phyloP scores from a whole-genome alignment of 2,329 filamentous ascomycete species.

The Aspergillus costaricaensis region DNA sequence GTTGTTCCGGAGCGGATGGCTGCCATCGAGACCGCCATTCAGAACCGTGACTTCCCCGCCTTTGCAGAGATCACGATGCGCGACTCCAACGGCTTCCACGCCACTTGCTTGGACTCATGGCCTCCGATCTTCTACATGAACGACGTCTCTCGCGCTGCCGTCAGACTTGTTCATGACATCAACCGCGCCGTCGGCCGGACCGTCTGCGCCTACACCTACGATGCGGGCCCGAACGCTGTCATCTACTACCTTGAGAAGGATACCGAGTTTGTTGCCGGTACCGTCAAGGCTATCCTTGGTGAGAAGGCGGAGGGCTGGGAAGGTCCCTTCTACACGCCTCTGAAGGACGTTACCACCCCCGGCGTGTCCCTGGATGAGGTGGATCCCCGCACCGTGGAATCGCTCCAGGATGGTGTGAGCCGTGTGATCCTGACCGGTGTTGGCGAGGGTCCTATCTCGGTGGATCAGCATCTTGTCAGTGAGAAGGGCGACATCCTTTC shows the following conservation, averaged over 20 bases:
- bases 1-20: slow-evolving; percentile 84
- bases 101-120: slow-evolving; percentile 89
- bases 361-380: slow-evolving; percentile 64
- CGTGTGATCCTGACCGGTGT: slow-evolving; percentile 89
- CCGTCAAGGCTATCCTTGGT: slow-evolving; percentile 76
- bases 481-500: slow-evolving; percentile 59
- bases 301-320: slow-evolving; percentile 53
- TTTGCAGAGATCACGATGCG: slow-evolving; percentile 94
- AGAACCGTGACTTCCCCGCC: slow-evolving; percentile 73
- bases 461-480: slow-evolving; percentile 73
- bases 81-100: slow-evolving; percentile 96
- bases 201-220: slow-evolving; percentile 93
- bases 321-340: slow-evolving; percentile 59
- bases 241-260: slow-evolving; percentile 91
- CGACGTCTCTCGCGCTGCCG: slow-evolving; percentile 83
- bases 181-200: slow-evolving; percentile 76
- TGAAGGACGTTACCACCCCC: slow-evolving; percentile 52
- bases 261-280: slow-evolving; percentile 70
- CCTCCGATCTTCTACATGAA: slow-evolving; percentile 99
- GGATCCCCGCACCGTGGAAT: slow-evolving; percentile 55
- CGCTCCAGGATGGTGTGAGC: slow-evolving; percentile 76
- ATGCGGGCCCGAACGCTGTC: slow-evolving; percentile 94
- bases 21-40: slow-evolving; percentile 80
- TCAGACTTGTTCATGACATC: slow-evolving; percentile 84
- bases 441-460: slow-evolving; percentile 82